Evolutionary conservation across 805 yeast species (phyloP).

Genomic region (Nakazawaea sp.): DNA sequence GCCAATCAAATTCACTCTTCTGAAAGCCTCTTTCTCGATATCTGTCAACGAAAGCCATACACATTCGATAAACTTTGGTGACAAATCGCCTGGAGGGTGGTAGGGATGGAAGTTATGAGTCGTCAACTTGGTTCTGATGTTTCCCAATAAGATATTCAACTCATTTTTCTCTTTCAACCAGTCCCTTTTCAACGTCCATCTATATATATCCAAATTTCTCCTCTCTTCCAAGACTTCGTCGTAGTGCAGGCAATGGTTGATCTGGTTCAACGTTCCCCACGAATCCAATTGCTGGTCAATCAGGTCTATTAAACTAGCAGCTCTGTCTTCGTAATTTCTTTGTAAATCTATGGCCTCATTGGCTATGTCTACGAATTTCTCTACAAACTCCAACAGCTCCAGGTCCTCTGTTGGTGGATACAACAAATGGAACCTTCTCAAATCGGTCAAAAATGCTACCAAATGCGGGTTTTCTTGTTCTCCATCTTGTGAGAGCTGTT

Average conservation of each 20-base stretch:
- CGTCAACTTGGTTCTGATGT: constrained; percentile 27
- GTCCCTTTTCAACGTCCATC: constrained; percentile 22
- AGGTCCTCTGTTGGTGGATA: too few species aligned
- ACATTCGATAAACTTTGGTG: constrained; percentile 21
- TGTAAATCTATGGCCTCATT: constrained; percentile 22
- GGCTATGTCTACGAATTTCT: constrained; percentile 27
- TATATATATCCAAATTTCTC: constrained; percentile 20
- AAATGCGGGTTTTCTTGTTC: too few species aligned
- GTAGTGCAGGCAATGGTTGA: constrained; percentile 19
- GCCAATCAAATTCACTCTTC: constrained; percentile 22
- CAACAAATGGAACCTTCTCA: neutral
- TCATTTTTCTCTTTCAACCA: constrained; percentile 31
- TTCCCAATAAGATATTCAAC: constrained; percentile 25
- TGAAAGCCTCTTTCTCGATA: constrained; percentile 25
- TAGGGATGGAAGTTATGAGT: constrained; percentile 26
- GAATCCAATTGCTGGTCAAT: constrained; percentile 14
- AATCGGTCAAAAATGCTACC: neutral
- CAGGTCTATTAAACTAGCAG: constrained; percentile 18
- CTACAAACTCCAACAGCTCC: too few species aligned
- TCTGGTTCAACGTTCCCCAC: constrained; percentile 18
- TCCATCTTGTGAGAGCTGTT: too few species aligned
- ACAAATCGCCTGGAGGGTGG: constrained; percentile 24
- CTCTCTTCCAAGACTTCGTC: constrained; percentile 19
- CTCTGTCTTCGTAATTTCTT: constrained; percentile 24
- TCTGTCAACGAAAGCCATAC: constrained; percentile 23